These are phyloP conservation scores for Apostasia ramifera DNA, from an alignment of 106 monocot species.

Conservation along the genomic window DNA sequence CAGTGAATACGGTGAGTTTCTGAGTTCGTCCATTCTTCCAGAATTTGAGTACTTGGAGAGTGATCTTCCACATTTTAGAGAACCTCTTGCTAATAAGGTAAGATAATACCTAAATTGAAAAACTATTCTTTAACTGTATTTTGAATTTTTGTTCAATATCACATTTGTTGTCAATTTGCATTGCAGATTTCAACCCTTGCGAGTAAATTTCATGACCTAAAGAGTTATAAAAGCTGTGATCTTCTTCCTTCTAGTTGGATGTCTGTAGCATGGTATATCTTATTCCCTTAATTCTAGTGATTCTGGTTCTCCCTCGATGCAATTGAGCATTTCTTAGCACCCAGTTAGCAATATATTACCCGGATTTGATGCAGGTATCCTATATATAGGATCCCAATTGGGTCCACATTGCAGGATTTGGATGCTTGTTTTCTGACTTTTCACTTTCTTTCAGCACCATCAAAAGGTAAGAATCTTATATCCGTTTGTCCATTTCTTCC, in stretches of 20 bases:
- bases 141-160: background rate
- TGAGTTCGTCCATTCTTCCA: conserved; percentile 23
- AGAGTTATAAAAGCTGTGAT: conserved; percentile 82
- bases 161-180: background rate
- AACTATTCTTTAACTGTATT: background rate
- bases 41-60: conserved; percentile 75
- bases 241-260: conserved; percentile 79
- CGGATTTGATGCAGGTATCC: conserved; percentile 61
- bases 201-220: conserved; percentile 65
- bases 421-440: conserved; percentile 94
- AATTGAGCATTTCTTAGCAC: background rate
- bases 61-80: conserved; percentile 65
- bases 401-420: conserved; percentile 77
- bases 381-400: conserved; percentile 91
- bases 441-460: conserved; percentile 56
- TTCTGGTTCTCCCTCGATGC: no score
- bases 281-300: background rate
- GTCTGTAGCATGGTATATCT: conserved; percentile 82
- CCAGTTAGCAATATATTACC: background rate
- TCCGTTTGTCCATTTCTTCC: background rate
- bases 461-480: conserved; percentile 33
- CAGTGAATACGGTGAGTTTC: conserved; percentile 33
- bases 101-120: background rate
- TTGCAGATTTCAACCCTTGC: conserved; percentile 70
- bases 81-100: conserved; percentile 81